These are phyloP conservation scores for Phytophthora nicotianae DNA, from an alignment of 352 stramenopile genomes.

Conservation along the genomic window DNA sequence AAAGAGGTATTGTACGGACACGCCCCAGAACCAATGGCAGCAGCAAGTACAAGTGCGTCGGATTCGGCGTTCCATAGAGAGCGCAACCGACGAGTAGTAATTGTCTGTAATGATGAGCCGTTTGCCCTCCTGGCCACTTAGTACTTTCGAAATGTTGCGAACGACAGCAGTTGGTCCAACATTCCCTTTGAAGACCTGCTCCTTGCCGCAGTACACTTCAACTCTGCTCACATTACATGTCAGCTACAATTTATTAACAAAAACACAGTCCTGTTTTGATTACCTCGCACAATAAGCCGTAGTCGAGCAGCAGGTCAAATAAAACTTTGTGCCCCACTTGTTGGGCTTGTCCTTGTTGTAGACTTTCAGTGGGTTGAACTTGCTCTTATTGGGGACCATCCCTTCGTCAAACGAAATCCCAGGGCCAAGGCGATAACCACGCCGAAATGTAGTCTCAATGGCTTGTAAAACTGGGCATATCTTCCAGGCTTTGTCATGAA, in stretches of 20 bases:
- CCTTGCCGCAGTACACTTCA: neutral
- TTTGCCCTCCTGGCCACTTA: neutral
- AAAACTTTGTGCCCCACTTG: neutral
- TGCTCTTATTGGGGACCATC: neutral
- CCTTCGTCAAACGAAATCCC: neutral
- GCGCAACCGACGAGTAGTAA: neutral
- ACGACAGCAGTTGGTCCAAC: neutral
- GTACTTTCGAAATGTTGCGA: neutral
- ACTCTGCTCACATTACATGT: too few species aligned
- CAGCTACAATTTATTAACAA: too few species aligned
- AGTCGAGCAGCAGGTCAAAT: neutral
- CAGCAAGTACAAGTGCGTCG: too few species aligned
- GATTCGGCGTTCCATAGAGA: too few species aligned
- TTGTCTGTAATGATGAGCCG: neutral
- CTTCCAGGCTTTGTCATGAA: neutral
- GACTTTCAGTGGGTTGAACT: neutral
- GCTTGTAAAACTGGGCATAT: neutral
- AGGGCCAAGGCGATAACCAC: neutral
- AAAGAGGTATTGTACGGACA: too few species aligned
- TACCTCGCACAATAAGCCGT: neutral
- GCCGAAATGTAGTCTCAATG: neutral
- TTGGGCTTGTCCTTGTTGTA: neutral
- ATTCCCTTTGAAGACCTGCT: neutral
- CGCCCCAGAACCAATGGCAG: too few species aligned
- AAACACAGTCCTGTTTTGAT: too few species aligned